phyloP scores from a whole-genome alignment of 176 grass and related monocot genomes.

The Dendrocalamus sinicus region DNA sequence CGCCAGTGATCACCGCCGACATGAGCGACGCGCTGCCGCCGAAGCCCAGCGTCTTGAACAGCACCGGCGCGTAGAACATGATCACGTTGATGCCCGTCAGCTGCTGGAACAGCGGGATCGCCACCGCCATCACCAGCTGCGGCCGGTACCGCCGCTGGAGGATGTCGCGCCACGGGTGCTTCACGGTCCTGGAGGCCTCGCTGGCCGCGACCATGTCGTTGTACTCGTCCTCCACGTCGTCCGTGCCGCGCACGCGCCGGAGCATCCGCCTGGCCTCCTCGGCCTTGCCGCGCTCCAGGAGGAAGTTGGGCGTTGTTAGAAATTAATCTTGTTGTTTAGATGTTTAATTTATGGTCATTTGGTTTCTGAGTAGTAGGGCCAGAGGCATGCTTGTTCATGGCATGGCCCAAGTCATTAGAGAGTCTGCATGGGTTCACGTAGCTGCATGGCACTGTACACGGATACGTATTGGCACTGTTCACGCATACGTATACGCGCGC shows the following conservation, averaged over 20 bases:
- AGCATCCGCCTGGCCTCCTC: slow-evolving; percentile 28
- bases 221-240: slow-evolving; percentile 24
- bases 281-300: slow-evolving; percentile 12
- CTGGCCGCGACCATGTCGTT: slow-evolving; percentile 10
- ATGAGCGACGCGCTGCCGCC: slow-evolving; percentile 46
- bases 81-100: slow-evolving; percentile 75
- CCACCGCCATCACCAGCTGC: slow-evolving; percentile 34
- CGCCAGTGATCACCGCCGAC: slow-evolving; percentile 50
- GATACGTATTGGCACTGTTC: no score
- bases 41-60: slow-evolving; percentile 67
- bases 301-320: slow-evolving; percentile 32
- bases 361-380: no score
- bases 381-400: no score
- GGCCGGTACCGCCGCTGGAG: slow-evolving; percentile 3
- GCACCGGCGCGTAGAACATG: slow-evolving; percentile 75
- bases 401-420: no score
- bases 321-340: no score
- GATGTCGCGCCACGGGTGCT: slow-evolving; percentile 33
- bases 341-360: no score
- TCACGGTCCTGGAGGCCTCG: slow-evolving; percentile 14
- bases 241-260: slow-evolving; percentile 17
- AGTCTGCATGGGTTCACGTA: no score
- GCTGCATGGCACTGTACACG: no score
- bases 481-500: no score
- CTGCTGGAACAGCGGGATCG: slow-evolving; percentile 66